phyloP scores from a whole-genome alignment of 2,329 filamentous ascomycete species.

The Colletotrichum falcatum region DNA sequence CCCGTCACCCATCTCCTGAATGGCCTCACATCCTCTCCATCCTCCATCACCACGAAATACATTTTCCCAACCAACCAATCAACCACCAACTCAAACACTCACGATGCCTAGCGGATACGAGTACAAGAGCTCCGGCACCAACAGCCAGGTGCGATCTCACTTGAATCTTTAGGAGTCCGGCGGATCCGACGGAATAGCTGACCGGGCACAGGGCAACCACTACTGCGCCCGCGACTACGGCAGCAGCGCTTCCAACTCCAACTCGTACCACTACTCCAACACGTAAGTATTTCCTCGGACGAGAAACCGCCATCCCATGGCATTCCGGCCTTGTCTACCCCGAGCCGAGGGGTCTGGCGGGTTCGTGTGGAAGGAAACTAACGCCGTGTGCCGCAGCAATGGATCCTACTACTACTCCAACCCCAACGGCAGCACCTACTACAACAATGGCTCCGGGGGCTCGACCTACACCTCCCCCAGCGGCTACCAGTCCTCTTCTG shows the following conservation, averaged over 20 bases:
- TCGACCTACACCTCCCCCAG: constrained; percentile 71
- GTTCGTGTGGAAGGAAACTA: not conserved
- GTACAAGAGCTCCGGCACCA: constrained; percentile 68
- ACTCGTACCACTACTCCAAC: constrained; percentile 78
- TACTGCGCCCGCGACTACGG: constrained; percentile 76
- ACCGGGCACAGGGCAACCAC: constrained; percentile 69
- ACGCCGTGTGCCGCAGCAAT: constrained; percentile 54
- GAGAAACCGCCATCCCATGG: not conserved
- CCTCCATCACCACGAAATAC: not conserved
- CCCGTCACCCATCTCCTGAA: not conserved
- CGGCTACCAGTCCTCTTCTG: constrained; percentile 50
- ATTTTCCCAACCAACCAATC: not conserved
- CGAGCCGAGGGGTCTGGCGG: not conserved
- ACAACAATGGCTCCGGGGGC: constrained; percentile 70
- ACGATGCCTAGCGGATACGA: constrained; percentile 49
- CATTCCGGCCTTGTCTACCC: not conserved
- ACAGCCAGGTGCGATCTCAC: constrained; percentile 64
- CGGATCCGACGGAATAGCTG: not conserved
- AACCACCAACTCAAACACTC: not conserved
- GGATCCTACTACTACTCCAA: constrained; percentile 82
- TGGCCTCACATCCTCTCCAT: not conserved
- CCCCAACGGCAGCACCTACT: constrained; percentile 74
- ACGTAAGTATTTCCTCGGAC: constrained; percentile 52
- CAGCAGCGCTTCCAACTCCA: constrained; percentile 64
- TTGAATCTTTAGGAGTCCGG: no score